Evolutionary conservation across 2,329 filamentous ascomycete species (phyloP).

Genomic region (Penicillium sp.): DNA sequence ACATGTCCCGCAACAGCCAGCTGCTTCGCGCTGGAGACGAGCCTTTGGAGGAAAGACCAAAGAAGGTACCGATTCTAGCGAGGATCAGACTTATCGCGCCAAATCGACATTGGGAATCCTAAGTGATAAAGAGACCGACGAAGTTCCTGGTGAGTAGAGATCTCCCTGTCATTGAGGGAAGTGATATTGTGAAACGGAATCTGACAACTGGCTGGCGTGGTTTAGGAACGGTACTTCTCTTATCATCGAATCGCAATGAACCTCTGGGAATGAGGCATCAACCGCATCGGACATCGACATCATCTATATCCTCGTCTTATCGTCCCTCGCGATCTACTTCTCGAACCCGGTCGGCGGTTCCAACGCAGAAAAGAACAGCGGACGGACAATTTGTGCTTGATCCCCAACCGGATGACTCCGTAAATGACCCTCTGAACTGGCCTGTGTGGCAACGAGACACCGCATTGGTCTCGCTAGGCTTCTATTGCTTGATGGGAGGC

Average conservation of each 20-base stretch:
- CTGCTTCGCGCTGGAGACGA: conserved; percentile 20
- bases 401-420: conserved; percentile 85
- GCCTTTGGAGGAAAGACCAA: conserved; percentile 13
- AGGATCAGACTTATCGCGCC: conserved; percentile 29
- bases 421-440: conserved; percentile 94
- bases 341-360: conserved; percentile 29
- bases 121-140: conserved; percentile 75
- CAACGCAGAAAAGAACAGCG: conserved; percentile 67
- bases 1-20: neutral
- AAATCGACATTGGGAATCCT: conserved; percentile 73
- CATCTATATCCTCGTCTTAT: conserved; percentile 51
- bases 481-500: conserved; percentile 91
- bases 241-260: conserved; percentile 61
- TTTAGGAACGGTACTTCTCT: conserved; percentile 60
- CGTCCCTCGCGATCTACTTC: conserved; percentile 42
- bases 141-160: conserved; percentile 70
- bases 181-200: neutral
- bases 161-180: neutral
- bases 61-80: conserved; percentile 6
- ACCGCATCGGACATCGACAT: conserved; percentile 58
- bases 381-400: conserved; percentile 84
- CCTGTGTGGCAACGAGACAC: conserved; percentile 74
- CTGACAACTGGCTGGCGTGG: neutral
- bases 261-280: conserved; percentile 61
- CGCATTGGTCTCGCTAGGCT: conserved; percentile 76